Evolutionary conservation across 345 rosid species (phyloP).

Genomic region (Syzygium aqueum): DNA sequence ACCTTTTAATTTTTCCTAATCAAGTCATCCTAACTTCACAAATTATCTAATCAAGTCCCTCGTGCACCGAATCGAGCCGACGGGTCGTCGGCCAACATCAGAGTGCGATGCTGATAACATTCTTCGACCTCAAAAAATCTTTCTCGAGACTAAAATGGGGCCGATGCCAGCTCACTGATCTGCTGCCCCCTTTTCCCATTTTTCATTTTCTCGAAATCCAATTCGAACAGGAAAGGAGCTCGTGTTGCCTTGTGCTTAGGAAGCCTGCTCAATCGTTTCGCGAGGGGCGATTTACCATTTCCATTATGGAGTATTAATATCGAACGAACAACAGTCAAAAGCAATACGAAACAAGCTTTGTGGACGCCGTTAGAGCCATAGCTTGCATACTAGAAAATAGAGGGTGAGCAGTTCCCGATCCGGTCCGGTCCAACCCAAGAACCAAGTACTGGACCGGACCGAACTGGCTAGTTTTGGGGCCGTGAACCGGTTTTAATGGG

Average conservation of each 20-base stretch:
- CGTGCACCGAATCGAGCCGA: neutral
- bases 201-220: too few species aligned
- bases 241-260: fast-evolving
- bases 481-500: too few species aligned
- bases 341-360: fast-evolving
- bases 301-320: neutral
- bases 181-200: too few species aligned
- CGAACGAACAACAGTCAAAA: neutral
- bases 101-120: too few species aligned
- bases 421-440: too few species aligned
- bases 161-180: too few species aligned
- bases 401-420: fast-evolving
- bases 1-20: neutral
- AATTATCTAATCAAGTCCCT: neutral
- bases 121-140: too few species aligned
- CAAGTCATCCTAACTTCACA: neutral
- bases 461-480: too few species aligned
- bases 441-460: too few species aligned
- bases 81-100: too few species aligned
- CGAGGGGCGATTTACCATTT: neutral
- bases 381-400: neutral
- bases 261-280: too few species aligned
- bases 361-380: neutral
- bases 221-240: neutral
- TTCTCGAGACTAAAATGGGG: too few species aligned